Conservation (phyloP, 2,329 filamentous ascomycete species). For the Fusarium abutilonis region DNA sequence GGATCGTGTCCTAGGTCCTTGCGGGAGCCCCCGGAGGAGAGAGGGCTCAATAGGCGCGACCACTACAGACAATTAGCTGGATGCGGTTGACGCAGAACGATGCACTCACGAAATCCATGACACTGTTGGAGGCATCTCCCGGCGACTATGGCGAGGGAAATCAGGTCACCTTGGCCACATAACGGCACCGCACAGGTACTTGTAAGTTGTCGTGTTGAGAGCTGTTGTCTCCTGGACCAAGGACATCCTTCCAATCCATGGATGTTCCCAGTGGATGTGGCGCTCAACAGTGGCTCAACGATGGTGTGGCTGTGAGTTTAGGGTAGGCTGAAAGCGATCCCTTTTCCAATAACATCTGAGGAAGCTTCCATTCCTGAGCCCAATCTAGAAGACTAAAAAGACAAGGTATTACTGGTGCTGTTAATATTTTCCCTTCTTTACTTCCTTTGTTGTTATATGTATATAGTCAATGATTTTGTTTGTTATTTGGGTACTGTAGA, state of each 20-base stretch:
- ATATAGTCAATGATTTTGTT: too few species aligned
- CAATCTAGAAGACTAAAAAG: too few species aligned
- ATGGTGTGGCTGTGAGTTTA: constrained; percentile 13
- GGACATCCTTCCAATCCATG: constrained; percentile 2
- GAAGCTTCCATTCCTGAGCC: neutral
- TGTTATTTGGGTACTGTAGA: too few species aligned
- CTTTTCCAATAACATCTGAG: constrained; percentile 7
- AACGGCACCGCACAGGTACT: constrained; percentile 28
- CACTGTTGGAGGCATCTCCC: constrained; percentile 59
- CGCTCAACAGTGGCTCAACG: constrained; percentile 19
- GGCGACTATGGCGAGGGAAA: constrained; percentile 25
- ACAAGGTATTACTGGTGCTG: neutral
- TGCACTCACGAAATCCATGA: constrained; percentile 67
- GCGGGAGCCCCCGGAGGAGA: constrained; percentile 64
- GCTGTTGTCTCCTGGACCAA: constrained; percentile 31
- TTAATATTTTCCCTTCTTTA: neutral
- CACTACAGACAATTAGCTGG: constrained; percentile 57
- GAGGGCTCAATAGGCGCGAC: constrained; percentile 73
- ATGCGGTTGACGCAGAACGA: neutral
- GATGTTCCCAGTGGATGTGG: constrained; percentile 16
- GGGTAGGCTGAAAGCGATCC: constrained; percentile 16
- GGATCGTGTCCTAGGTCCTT: constrained; percentile 71
- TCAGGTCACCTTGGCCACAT: constrained; percentile 35
- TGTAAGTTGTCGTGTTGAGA: constrained; percentile 39
- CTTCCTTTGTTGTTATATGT: too few species aligned